These are phyloP conservation scores for Phytophthora foliorum DNA, from an alignment of 352 stramenopile species.

Conservation along the genomic window DNA sequence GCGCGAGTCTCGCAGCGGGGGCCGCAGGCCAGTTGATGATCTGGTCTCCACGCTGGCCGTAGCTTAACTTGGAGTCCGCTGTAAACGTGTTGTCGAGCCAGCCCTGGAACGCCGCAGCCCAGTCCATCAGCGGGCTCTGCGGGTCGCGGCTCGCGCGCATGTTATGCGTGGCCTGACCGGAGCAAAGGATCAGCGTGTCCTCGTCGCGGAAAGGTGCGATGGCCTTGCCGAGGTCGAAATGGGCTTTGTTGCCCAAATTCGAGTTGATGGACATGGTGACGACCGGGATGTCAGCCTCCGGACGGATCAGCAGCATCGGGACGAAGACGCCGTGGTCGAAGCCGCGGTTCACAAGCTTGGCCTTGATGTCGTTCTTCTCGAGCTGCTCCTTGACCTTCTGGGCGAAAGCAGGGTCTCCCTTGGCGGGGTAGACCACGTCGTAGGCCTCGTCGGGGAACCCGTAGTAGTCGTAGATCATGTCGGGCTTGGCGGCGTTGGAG, in stretches of 20 bases:
- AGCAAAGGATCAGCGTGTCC: constrained; percentile 79
- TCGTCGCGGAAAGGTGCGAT: constrained; percentile 65
- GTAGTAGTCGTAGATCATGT: constrained; percentile 93
- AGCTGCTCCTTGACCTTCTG: constrained; percentile 75
- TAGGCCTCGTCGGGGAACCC: constrained; percentile 91
- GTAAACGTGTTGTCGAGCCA: constrained; percentile 48
- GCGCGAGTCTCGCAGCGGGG: constrained; percentile 43
- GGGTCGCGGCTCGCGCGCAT: constrained; percentile 38
- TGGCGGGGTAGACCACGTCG: constrained; percentile 83
- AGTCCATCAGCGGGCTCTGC: constrained; percentile 20
- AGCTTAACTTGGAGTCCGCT: constrained; percentile 33
- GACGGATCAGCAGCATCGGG: constrained; percentile 91
- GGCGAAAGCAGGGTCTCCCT: constrained; percentile 78
- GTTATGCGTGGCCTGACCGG: constrained; percentile 61
- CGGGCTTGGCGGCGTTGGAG: constrained; percentile 53
- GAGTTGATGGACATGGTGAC: constrained; percentile 80
- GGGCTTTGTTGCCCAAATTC: constrained; percentile 47
- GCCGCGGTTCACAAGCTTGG: constrained; percentile 60
- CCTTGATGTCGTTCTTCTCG: constrained; percentile 50
- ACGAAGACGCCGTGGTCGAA: constrained; percentile 95
- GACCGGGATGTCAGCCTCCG: constrained; percentile 90
- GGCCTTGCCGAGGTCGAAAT: constrained; percentile 69
- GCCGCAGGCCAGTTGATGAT: constrained; percentile 51
- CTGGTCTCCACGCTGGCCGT: constrained; percentile 33
- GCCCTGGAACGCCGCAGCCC: constrained; percentile 46